A percentile compares a stretch with the other conserved stretches of the same genome.
phyloP scores from a whole-genome alignment of 2,329 filamentous ascomycete genomes.

The Acrodontium crateriforme region DNA sequence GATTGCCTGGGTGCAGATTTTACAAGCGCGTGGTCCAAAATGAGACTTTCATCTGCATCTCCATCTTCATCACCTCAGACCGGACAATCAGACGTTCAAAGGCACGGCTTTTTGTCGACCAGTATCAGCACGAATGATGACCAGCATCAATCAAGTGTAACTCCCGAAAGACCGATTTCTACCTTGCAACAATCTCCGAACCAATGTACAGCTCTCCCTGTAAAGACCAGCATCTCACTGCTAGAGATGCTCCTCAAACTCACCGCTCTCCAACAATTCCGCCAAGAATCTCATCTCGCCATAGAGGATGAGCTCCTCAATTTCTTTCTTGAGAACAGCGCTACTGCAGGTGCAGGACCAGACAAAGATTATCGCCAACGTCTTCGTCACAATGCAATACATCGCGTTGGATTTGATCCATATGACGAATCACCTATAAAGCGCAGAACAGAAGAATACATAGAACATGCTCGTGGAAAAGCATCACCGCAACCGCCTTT shows the following conservation, averaged over 20 bases:
- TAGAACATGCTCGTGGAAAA: slow-evolving; percentile 7
- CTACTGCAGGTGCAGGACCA: slow-evolving; percentile 50
- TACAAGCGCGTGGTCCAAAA: slow-evolving; percentile 30
- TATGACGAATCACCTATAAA: slow-evolving; percentile 60
- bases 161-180: slow-evolving; percentile 6
- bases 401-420: slow-evolving; percentile 55
- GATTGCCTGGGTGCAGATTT: slow-evolving; percentile 14
- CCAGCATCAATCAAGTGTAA: slow-evolving; percentile 12
- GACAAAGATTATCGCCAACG: slow-evolving; percentile 47
- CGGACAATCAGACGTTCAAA: slow-evolving; percentile 27
- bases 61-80: slow-evolving; percentile 3
- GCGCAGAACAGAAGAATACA: slow-evolving; percentile 49
- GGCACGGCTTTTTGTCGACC: background rate
- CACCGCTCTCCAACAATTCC: slow-evolving; percentile 78
- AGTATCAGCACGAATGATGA: slow-evolving; percentile 8
- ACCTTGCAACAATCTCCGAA: slow-evolving; percentile 22
- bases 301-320: slow-evolving; percentile 81
- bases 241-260: slow-evolving; percentile 81
- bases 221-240: slow-evolving; percentile 60
- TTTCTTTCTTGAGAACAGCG: slow-evolving; percentile 66
- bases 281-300: slow-evolving; percentile 76
- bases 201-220: slow-evolving; percentile 19
- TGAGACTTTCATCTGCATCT: slow-evolving; percentile 25
- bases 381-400: slow-evolving; percentile 45
- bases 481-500: too few relatives aligned